Evolutionary conservation across 106 monocot genomes (phyloP), one percentile per base, ranked within the genome.

Genomic region (Allium cepa): DNA sequence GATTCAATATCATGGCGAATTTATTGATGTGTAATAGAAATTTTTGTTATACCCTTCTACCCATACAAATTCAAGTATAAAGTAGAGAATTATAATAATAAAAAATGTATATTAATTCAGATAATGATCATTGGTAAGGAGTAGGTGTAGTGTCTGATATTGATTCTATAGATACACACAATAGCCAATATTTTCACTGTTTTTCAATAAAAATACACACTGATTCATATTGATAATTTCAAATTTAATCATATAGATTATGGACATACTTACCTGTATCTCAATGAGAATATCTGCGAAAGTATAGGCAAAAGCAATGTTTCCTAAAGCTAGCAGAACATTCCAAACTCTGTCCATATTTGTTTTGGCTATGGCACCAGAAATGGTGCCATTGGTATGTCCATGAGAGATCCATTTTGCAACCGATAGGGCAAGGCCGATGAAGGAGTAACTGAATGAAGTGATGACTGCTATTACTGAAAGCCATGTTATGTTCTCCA

Each of bases 401-500:
- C 82, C 77, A 22, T 89, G 85, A 11, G 85, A 77, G 15, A 57
- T 69, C 79, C 76, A 77, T 50, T 85, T 82, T 9, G 63, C 79
- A 0, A 75, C 51, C 48, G 79, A 85, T 11, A 89, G 73, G 56
- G 79, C 85, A 52, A 89, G 85, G 1, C 82, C 72, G 63, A 89
- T 82, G 77, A 85, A 69, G 45, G 85, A 89, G 75, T 89, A 89
- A 53, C 75, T 85, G 58, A 85, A 85, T 1, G 89, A 85, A 1
- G 80, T 89, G 27, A 72, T 77, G 66, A 78, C 85, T 0, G 89
- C 89, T 14, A 85, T 82, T 8, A 82, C 69, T 8, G 89, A 89
- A 50, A 89, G 82, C 85, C 89, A 89, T 0, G 89, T 80, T 46
- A 89, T 82, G 74, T 89, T 85, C 72, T 89, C 82, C 27, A 89